Evolutionary conservation across 495 filamentous ascomycete genomes (phyloP).

Genomic region (Penicillium taxi): DNA sequence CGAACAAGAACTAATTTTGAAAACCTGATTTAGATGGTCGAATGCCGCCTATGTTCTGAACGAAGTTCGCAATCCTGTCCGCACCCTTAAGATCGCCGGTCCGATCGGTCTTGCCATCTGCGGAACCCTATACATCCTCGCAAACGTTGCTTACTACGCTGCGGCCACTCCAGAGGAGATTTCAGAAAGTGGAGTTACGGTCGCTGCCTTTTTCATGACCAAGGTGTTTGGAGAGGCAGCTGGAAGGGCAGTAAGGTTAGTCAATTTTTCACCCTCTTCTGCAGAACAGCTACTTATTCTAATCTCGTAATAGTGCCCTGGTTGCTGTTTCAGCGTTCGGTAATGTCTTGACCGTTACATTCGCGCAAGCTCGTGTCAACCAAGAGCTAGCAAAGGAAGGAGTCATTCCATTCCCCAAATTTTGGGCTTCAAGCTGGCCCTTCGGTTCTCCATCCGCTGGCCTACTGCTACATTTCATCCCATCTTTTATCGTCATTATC

Average conservation of each 20-base stretch:
- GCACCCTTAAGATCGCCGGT: slow-evolving; percentile 54
- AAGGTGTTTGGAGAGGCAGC: slow-evolving; percentile 48
- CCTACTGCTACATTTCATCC: slow-evolving; percentile 55
- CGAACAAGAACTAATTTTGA: not conserved
- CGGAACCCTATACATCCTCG: slow-evolving; percentile 52
- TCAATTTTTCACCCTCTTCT: not conserved
- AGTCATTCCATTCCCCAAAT: slow-evolving; percentile 54
- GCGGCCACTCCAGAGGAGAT: slow-evolving; percentile 58
- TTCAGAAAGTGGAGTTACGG: slow-evolving; percentile 52
- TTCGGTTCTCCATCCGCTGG: slow-evolving; percentile 58
- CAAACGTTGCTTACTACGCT: slow-evolving; percentile 61
- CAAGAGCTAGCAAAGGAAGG: slow-evolving; percentile 57
- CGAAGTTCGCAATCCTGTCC: slow-evolving; percentile 60
- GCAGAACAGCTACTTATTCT: not conserved
- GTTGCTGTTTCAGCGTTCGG: slow-evolving; percentile 57
- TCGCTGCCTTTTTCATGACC: slow-evolving; percentile 59
- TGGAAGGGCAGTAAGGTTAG: slow-evolving; percentile 17
- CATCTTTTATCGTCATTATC: slow-evolving; percentile 52
- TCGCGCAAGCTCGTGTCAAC: slow-evolving; percentile 55
- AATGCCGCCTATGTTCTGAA: slow-evolving; percentile 67
- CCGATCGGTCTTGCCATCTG: slow-evolving; percentile 50
- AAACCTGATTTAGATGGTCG: slow-evolving; percentile 23
- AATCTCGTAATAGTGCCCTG: slow-evolving; percentile 24
- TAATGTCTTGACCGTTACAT: slow-evolving; percentile 66
- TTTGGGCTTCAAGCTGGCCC: slow-evolving; percentile 53